These are phyloP conservation scores for Sporisorium reilianum DNA, from an alignment of 1,284 basidiomycete species.

Conservation along the genomic window DNA sequence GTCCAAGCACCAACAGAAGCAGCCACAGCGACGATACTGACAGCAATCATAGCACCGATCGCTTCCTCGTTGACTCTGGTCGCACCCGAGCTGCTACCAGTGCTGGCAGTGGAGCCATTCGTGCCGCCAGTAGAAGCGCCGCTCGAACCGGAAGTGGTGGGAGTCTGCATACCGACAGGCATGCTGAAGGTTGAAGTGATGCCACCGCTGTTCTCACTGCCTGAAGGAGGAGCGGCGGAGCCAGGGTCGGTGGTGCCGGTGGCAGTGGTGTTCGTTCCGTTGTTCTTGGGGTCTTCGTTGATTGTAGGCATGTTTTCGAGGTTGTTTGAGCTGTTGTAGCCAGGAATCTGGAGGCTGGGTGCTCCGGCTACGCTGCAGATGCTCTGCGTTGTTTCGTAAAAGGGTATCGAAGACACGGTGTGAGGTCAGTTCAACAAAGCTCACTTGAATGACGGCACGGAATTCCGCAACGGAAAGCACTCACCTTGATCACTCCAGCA, in stretches of 20 bases:
- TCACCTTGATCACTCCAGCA: slow-evolving; percentile 39
- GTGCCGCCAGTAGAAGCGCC: not conserved
- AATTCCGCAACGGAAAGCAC: no score
- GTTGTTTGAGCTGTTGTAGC: slow-evolving; percentile 27
- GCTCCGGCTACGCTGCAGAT: slow-evolving; percentile 30
- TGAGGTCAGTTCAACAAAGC: no score
- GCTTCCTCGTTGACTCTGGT: not conserved
- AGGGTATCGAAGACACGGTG: no score
- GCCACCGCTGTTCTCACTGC: slow-evolving; percentile 5
- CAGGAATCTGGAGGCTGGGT: slow-evolving; percentile 29
- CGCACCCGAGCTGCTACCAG: not conserved
- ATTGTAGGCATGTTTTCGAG: slow-evolving; percentile 46
- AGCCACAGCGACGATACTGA: slow-evolving; percentile 14
- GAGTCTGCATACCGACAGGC: slow-evolving; percentile 18
- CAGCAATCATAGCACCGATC: slow-evolving; percentile 4
- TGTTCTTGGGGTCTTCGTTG: slow-evolving; percentile 19
- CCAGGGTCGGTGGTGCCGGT: not conserved
- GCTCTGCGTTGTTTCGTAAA: slow-evolving; percentile 15
- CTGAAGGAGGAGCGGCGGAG: not conserved
- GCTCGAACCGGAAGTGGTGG: not conserved
- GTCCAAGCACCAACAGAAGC: slow-evolving; percentile 24
- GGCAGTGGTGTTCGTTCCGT: slow-evolving; percentile 4
- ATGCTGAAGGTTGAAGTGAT: slow-evolving; percentile 19
- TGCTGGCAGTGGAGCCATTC: not conserved
- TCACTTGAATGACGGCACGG: no score